phyloP scores from a whole-genome alignment of 371 early-diverging fungal species.

The Blakeslea trispora region DNA sequence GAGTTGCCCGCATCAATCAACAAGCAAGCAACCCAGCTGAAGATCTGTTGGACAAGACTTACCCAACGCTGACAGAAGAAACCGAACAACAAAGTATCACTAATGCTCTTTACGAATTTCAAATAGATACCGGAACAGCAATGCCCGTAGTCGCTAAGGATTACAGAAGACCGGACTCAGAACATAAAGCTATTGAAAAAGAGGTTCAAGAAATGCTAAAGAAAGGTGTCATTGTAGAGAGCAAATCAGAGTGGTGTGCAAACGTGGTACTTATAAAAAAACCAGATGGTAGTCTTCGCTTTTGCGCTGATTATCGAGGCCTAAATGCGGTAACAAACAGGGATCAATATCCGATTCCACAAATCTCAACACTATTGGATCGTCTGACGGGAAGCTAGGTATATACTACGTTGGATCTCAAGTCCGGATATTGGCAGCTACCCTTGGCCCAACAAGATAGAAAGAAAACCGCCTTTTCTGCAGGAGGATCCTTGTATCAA shows the following conservation, averaged over 20 bases:
- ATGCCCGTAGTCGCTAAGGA: slow-evolving; percentile 14
- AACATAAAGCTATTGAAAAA: slow-evolving; percentile 17
- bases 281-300: slow-evolving; percentile 33
- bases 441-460: slow-evolving; percentile 17
- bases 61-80: background rate
- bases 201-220: slow-evolving; percentile 17
- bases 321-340: slow-evolving; percentile 48
- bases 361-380: slow-evolving; percentile 40
- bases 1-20: too few relatives aligned
- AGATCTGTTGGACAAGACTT: slow-evolving; percentile 1
- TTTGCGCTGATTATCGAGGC: slow-evolving; percentile 28
- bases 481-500: slow-evolving; percentile 37
- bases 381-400: slow-evolving; percentile 15
- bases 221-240: slow-evolving; percentile 9
- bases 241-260: slow-evolving; percentile 41
- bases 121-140: slow-evolving; percentile 19
- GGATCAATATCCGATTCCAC: slow-evolving; percentile 46
- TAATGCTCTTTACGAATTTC: slow-evolving; percentile 22
- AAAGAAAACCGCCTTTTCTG: slow-evolving; percentile 33
- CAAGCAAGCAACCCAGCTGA: background rate
- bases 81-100: slow-evolving; percentile 10
- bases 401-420: slow-evolving; percentile 52
- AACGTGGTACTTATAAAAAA: slow-evolving; percentile 56
- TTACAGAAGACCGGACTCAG: slow-evolving; percentile 21
- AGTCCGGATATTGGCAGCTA: slow-evolving; percentile 42